phyloP scores from a whole-genome alignment of 257 asterid species.

The Apocynum venetum region DNA sequence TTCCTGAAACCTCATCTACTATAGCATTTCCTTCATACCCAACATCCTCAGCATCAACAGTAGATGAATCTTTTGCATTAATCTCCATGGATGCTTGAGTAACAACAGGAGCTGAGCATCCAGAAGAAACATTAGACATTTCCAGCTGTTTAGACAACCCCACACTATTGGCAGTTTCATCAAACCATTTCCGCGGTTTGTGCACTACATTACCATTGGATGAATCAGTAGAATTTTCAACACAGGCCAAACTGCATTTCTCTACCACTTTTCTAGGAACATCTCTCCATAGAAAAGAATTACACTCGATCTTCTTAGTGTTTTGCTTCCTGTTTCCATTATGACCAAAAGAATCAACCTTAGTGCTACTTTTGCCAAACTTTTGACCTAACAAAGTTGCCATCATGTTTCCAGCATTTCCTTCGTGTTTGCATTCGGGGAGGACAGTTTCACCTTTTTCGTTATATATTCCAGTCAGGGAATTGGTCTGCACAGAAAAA shows the following conservation, averaged over 20 bases:
- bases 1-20: conserved; percentile 51
- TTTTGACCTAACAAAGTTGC: conserved; percentile 25
- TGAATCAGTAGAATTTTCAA: conserved; percentile 2
- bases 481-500: conserved; percentile 23
- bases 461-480: conserved; percentile 21
- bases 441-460: conserved; percentile 18
- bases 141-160: conserved; percentile 38
- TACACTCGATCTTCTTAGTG: conserved; percentile 30
- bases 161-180: conserved; percentile 27
- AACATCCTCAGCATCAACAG: conserved; percentile 29
- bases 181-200: conserved; percentile 19
- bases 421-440: conserved; percentile 20
- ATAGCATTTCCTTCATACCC: conserved; percentile 23
- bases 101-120: conserved; percentile 51
- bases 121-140: conserved; percentile 43
- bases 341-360: conserved; percentile 24
- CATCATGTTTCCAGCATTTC: conserved; percentile 27
- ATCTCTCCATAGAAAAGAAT: conserved; percentile 49
- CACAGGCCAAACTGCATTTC: conserved; percentile 15
- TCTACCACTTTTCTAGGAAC: conserved; percentile 40
- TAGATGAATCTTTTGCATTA: conserved; percentile 36
- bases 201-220: neutral
- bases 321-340: conserved; percentile 21
- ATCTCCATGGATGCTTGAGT: conserved; percentile 39
- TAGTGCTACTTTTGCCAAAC: conserved; percentile 23